Percentiles rank a stretch among this genome's conserved stretches.
phyloP scores from a whole-genome alignment of 192 early-diverging fungal species.

The Backusella parvicylindrica region DNA sequence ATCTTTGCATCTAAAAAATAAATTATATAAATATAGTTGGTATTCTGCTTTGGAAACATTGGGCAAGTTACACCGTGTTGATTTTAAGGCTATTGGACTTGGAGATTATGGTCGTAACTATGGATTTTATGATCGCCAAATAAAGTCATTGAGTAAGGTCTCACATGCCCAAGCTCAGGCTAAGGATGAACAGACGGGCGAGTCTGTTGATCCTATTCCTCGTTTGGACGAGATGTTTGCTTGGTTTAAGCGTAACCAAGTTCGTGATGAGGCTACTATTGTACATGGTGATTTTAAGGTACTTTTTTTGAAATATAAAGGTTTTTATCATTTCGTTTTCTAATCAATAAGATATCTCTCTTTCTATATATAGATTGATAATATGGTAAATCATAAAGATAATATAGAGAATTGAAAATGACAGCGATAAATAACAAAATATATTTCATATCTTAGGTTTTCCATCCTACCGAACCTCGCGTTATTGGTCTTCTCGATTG shows the following conservation, averaged over 20 bases:
- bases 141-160: constrained; percentile 63
- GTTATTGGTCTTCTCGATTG: constrained; percentile 94
- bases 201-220: constrained; percentile 62
- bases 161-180: constrained; percentile 66
- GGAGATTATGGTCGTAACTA: constrained; percentile 58
- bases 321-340: too few relatives aligned
- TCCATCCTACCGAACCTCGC: constrained; percentile 68
- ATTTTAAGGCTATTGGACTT: constrained; percentile 67
- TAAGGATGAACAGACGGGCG: constrained; percentile 47
- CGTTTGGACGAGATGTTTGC: constrained; percentile 65
- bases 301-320: not conserved
- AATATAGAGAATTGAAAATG: not conserved
- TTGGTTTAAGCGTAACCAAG: constrained; percentile 71
- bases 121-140: constrained; percentile 84
- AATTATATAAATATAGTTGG: constrained; percentile 43
- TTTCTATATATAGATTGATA: constrained; percentile 65
- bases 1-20: not conserved
- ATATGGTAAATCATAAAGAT: constrained; percentile 43
- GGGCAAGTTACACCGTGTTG: constrained; percentile 76
- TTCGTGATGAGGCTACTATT: constrained; percentile 75
- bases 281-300: constrained; percentile 95
- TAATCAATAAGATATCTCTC: too few relatives aligned
- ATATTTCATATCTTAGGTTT: constrained; percentile 47
- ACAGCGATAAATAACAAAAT: not conserved
- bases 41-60: constrained; percentile 69